Conservation (phyloP, 1,284 basidiomycete species). For the Coniferiporia sulphurascens region DNA sequence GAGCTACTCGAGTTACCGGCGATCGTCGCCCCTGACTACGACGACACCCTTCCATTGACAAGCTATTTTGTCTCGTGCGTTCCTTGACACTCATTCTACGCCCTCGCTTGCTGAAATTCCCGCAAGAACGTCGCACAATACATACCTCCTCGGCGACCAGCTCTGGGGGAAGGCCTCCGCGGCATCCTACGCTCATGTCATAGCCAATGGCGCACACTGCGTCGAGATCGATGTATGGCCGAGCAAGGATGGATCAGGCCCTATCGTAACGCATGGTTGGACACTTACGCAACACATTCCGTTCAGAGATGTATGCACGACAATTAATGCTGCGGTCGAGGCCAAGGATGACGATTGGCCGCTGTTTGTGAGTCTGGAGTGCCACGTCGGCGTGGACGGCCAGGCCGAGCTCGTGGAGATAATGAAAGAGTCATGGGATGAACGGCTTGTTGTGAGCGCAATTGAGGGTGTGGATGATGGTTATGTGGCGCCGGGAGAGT, state of each 20-base stretch:
- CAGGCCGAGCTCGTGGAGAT: constrained; percentile 53
- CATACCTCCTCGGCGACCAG: constrained; percentile 59
- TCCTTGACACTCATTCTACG: neutral
- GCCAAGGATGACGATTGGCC: constrained; percentile 42
- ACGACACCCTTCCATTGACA: constrained; percentile 43
- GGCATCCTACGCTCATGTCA: constrained; percentile 50
- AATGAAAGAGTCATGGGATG: constrained; percentile 52
- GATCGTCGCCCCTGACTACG: constrained; percentile 32
- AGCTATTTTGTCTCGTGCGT: constrained; percentile 57
- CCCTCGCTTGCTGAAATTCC: neutral
- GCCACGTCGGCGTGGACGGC: constrained; percentile 47
- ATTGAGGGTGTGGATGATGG: constrained; percentile 34
- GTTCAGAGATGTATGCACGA: constrained; percentile 47
- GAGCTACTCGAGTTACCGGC: constrained; percentile 34
- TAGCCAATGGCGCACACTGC: constrained; percentile 50
- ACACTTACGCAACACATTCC: constrained; percentile 47
- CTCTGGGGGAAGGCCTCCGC: constrained; percentile 53
- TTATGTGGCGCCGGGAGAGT: constrained; percentile 39
- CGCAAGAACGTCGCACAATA: constrained; percentile 57
- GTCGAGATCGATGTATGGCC: constrained; percentile 73
- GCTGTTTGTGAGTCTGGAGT: constrained; percentile 60
- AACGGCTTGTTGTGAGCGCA: constrained; percentile 41
- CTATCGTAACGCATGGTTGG: constrained; percentile 58
- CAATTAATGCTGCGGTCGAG: constrained; percentile 41
- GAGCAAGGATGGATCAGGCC: constrained; percentile 35